A percentile compares a stretch with the other conserved stretches of the same genome.
phyloP scores from a whole-genome alignment of 306 rosid genomes.

The Potentilla sterilis region DNA sequence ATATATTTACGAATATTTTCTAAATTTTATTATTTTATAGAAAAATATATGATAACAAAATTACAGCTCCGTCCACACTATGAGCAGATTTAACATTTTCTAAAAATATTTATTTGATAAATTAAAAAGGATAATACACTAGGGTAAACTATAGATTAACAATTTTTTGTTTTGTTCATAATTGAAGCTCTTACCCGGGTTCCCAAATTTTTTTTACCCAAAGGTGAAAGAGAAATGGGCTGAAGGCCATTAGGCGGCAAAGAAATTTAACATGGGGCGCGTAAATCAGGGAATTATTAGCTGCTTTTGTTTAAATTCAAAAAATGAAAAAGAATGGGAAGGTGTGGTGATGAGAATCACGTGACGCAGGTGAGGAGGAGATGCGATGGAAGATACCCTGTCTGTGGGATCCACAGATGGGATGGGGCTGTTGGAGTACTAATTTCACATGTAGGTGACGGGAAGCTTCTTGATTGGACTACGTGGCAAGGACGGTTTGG shows the following conservation, averaged over 20 bases:
- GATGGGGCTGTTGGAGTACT: not conserved
- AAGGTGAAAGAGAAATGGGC: not conserved
- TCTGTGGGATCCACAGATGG: not conserved
- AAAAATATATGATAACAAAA: no score
- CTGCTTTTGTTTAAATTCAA: not conserved
- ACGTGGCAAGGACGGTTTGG: slow-evolving; percentile 19
- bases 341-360: not conserved
- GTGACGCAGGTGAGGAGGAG: slow-evolving; percentile 6
- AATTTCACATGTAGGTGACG: not conserved
- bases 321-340: not conserved
- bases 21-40: no score
- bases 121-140: no score
- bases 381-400: slow-evolving; percentile 3
- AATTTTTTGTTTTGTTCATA: no score
- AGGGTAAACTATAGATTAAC: no score
- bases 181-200: no score
- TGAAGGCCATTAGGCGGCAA: not conserved
- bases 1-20: no score
- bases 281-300: not conserved
- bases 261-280: not conserved
- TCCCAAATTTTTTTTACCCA: no score
- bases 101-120: no score
- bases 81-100: no score
- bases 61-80: no score
- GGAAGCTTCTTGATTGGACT: slow-evolving; percentile 13